Evolutionary conservation across 345 rosid species (phyloP).

Genomic region (Citrus glauca): DNA sequence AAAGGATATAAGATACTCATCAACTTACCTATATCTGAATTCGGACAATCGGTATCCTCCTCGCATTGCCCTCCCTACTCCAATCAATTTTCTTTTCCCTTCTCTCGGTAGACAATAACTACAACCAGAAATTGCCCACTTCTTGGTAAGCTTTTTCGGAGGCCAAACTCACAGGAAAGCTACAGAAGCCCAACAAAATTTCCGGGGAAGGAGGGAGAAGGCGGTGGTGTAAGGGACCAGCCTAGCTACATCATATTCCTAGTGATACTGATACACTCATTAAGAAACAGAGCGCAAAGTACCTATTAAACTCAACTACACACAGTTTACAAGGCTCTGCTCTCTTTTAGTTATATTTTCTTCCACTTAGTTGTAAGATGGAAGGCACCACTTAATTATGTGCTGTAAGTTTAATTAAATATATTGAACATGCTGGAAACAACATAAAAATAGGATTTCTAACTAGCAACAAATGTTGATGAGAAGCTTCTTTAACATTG

Average conservation of each 20-base stretch:
- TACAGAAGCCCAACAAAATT: background rate
- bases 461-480: background rate
- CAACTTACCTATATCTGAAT: background rate
- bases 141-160: constrained; percentile 1
- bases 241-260: background rate
- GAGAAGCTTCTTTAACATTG: no score
- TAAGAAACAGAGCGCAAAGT: background rate
- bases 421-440: background rate
- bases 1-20: constrained; percentile 1
- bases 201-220: background rate
- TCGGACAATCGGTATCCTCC: background rate
- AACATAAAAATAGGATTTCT: background rate
- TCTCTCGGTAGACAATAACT: constrained; percentile 8
- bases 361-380: no score
- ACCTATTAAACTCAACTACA: background rate
- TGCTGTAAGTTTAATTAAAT: background rate
- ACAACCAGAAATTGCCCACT: constrained; percentile 5
- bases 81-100: constrained; percentile 19
- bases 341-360: background rate
- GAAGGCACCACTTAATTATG: background rate
- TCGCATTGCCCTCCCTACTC: background rate
- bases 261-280: background rate
- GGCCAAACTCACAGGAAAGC: background rate
- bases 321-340: background rate
- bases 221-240: constrained; percentile 1